Evolutionary conservation across 192 early-diverging fungal genomes (phyloP).

Genomic region (Backusella macrospora): DNA sequence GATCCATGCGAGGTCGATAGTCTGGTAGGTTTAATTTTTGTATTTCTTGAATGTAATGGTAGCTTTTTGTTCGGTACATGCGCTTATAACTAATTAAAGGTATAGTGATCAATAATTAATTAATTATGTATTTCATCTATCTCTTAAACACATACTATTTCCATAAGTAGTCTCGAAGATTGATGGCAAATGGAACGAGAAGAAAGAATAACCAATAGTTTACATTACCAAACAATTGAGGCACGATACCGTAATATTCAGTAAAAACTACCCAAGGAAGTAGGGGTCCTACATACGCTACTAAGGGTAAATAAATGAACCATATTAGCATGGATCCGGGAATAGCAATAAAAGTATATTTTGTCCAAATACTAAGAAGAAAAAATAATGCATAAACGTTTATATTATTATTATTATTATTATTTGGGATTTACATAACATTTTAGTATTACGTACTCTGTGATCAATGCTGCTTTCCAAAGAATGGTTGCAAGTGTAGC

Average conservation of each 20-base stretch:
- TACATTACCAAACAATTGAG: slow-evolving; percentile 62
- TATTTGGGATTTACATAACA: background rate
- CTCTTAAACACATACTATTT: slow-evolving; percentile 74
- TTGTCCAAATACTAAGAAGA: slow-evolving; percentile 81
- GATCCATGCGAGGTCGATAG: slow-evolving; percentile 94
- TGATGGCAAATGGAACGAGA: slow-evolving; percentile 77
- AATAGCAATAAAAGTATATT: slow-evolving; percentile 88
- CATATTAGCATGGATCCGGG: slow-evolving; percentile 90
- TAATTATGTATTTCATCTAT: background rate
- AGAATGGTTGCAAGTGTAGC: slow-evolving; percentile 87
- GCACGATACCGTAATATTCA: slow-evolving; percentile 74
- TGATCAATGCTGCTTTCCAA: slow-evolving; percentile 86
- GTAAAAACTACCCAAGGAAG: slow-evolving; percentile 58
- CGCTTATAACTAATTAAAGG: slow-evolving; percentile 58
- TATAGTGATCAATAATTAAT: background rate
- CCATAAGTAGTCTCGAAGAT: slow-evolving; percentile 88
- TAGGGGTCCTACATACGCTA: slow-evolving; percentile 77
- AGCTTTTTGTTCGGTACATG: slow-evolving; percentile 78
- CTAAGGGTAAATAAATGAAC: slow-evolving; percentile 86
- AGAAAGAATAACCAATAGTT: slow-evolving; percentile 88
- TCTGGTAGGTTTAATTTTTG: slow-evolving; percentile 99
- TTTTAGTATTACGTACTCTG: slow-evolving; percentile 54
- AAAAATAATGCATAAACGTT: background rate
- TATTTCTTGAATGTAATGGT: slow-evolving; percentile 98
- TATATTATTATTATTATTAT: background rate